Base-by-base conservation (phyloP, 1,139 yeast species). In the Blastobotrys serpentis region DNA sequence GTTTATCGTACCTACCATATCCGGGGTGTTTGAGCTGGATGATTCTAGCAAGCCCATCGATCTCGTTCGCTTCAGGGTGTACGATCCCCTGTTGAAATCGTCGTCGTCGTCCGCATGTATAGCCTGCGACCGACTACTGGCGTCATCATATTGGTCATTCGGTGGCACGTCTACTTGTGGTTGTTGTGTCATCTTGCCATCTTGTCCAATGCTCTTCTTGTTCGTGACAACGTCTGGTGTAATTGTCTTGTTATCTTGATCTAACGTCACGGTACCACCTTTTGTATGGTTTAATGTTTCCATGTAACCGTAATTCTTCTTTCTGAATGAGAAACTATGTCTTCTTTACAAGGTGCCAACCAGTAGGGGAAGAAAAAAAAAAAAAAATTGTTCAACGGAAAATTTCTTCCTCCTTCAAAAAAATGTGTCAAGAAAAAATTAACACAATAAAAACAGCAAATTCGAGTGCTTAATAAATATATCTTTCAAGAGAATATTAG, bases 11-110 rank as follows among this genome's bases (percentile, higher is more conserved):
- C 60, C 59, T 18, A 53, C 54, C 22, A 56, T 33, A 22, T 57
- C 56, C 7, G 42, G 43, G 16, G 43, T 50, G 49, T 32, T 53
- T 45, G 44, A 55, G 22, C 54, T 39, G 60, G 77, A n/a, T n/a
- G n/a, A 84, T 57, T 82, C 95, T 57, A 88, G 72, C 18, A 86
- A 66, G 1, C 96, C 96, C 76, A 87, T 74, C 5, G 95, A 85
- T 60, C 94, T 76, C 25, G 96, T 88, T 61, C 96, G 72, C 62
- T 87, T 88, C 61, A 88, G 71, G 59, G 82, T 82, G 66, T 85
- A 88, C 2, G 94, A 78, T 10, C 88, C 78, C 53, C 77, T 79
- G 52, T 81, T 77, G 61, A 87, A 87, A 61, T 84, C 86, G 50
- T 77, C 81, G 51, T 83, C 88, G 65, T 82, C 82, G 44, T 77